A percentile compares a stretch with the other conserved stretches of the same genome.
These are phyloP conservation scores for Carex arenaria DNA, from an alignment of 202 grass and related monocot species.

Conservation along the genomic window DNA sequence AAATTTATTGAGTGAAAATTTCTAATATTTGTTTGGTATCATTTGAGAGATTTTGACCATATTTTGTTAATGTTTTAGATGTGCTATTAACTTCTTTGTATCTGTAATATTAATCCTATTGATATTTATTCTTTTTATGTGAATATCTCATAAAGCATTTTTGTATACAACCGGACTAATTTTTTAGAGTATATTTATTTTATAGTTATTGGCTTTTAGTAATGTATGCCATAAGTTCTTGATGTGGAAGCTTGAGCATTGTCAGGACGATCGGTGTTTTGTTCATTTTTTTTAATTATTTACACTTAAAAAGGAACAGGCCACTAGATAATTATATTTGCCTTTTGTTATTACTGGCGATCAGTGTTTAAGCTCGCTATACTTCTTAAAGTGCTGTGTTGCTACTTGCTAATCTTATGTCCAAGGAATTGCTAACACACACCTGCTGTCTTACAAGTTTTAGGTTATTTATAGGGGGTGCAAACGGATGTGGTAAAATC, in stretches of 20 bases:
- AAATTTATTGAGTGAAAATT: neutral
- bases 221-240: neutral
- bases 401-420: neutral
- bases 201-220: neutral
- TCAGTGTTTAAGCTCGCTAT: neutral
- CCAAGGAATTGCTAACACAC: neutral
- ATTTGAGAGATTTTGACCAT: neutral
- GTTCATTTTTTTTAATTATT: neutral
- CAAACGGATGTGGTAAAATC: no score
- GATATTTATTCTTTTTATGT: slow-evolving; percentile 4
- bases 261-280: neutral
- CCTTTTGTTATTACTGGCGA: neutral
- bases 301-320: neutral
- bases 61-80: neutral
- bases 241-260: neutral
- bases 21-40: neutral
- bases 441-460: no score
- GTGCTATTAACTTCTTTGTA: neutral
- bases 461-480: no score
- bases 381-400: neutral
- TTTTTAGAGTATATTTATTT: neutral
- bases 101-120: neutral
- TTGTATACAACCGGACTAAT: neutral
- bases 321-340: neutral
- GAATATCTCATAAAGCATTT: neutral